Conservation (phyloP, 768 basidiomycete genomes). For the Agaricus sinodeliciosus region DNA sequence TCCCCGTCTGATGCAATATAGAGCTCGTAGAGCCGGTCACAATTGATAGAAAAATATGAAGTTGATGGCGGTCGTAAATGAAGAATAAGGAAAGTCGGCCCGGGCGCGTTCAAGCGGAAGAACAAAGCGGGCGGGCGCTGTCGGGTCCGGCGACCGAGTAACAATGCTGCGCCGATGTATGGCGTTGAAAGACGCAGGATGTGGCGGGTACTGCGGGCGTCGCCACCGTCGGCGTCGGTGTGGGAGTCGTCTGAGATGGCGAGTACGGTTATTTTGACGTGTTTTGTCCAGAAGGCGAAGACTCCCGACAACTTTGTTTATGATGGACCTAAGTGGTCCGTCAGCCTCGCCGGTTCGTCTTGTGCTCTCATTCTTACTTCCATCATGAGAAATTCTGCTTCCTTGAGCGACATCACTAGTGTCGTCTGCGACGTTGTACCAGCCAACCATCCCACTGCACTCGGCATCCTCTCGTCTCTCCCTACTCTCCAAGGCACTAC, state of each 20-base stretch:
- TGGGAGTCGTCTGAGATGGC: slow-evolving; percentile 11
- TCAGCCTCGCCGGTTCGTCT: neutral
- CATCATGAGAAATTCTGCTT: neutral
- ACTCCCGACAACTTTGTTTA: neutral
- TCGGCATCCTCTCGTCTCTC: neutral
- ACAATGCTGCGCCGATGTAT: neutral
- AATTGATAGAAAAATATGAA: slow-evolving; percentile 10
- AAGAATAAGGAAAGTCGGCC: slow-evolving; percentile 1
- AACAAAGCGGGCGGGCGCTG: neutral
- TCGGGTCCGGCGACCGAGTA: neutral
- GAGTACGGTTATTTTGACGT: slow-evolving; percentile 13
- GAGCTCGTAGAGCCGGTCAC: neutral
- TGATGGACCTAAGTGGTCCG: neutral
- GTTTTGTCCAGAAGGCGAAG: slow-evolving; percentile 6
- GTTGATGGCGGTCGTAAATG: slow-evolving; percentile 9
- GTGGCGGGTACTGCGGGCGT: neutral
- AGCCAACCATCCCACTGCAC: neutral
- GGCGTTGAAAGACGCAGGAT: neutral
- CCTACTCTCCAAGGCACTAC: neutral
- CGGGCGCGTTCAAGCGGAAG: neutral
- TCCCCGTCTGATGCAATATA: neutral
- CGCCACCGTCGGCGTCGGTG: slow-evolving; percentile 9
- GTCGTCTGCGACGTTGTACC: neutral
- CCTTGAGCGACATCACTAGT: slow-evolving; percentile 1
- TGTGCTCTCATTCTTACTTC: neutral